A percentile compares a stretch with the other conserved stretches of the same genome.
These are phyloP conservation scores for Umbilicus rupestris DNA, from an alignment of 164 flowering plant genomes.

Conservation along the genomic window DNA sequence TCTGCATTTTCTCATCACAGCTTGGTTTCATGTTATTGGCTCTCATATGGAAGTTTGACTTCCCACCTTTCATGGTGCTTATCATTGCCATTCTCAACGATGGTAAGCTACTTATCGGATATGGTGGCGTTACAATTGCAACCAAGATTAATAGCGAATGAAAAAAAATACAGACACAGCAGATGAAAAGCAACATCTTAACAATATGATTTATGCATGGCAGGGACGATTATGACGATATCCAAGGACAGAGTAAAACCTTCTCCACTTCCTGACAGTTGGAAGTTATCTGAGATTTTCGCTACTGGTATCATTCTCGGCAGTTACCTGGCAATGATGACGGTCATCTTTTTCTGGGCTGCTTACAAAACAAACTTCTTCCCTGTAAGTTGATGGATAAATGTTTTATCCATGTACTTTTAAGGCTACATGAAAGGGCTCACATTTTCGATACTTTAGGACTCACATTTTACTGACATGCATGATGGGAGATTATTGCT, in stretches of 20 bases:
- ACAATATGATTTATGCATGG: not conserved
- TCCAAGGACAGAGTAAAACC: conserved; percentile 84
- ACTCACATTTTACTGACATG: not conserved
- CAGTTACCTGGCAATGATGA: conserved; percentile 79
- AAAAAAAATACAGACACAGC: not conserved
- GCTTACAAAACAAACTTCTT: conserved; percentile 76
- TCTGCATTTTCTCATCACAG: conserved; percentile 25
- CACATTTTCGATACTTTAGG: not conserved
- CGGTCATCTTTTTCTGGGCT: conserved; percentile 79
- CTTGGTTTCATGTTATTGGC: conserved; percentile 87
- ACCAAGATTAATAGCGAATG: conserved; percentile 1
- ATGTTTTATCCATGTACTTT: no score
- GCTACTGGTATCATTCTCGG: conserved; percentile 72
- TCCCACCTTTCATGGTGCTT: conserved; percentile 92
- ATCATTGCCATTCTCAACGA: conserved; percentile 88
- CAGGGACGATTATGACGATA: conserved; percentile 89
- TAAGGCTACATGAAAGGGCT: no score
- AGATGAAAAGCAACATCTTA: not conserved
- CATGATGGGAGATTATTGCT: not conserved
- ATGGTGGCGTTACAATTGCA: not conserved
- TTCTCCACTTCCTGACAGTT: conserved; percentile 80
- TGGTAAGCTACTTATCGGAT: conserved; percentile 29
- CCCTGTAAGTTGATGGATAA: conserved; percentile 51
- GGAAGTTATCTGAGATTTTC: conserved; percentile 80
- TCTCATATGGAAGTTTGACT: conserved; percentile 80